Evolutionary conservation across 495 filamentous ascomycete genomes (phyloP), one percentile per base, ranked within the genome.

Genomic region (Xylaria venustula): DNA sequence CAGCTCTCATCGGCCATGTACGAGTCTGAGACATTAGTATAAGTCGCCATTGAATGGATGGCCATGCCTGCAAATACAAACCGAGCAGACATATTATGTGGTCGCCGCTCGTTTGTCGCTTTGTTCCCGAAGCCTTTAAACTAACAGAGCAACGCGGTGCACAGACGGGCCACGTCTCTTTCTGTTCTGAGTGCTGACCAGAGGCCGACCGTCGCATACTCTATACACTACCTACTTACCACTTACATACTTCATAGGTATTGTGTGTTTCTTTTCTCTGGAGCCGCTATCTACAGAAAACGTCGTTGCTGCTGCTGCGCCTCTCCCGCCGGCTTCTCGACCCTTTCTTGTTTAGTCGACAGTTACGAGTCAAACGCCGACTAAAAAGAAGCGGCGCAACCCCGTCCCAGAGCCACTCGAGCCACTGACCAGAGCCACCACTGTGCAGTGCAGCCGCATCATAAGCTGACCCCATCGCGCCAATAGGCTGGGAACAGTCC

Each of bases 31-130:
- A 60, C 57, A 42, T 42, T 7, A 26, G 7, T 17, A 36, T 12
- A 40, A 40, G 37, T 37, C 26, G 26, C 47, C 57, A 44, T 52
- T 17, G 17, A 20, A 40, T 34, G 11, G 5, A 11, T 11, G 30
- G 11, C n/a, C 30, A 34, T 34, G 37, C 37, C 15, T 15, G 37
- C 37, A 40, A 40, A 7, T 3, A 8, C 7, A 5, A 8, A 40
- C 6, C 37, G 15, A 40, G 32, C 25, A 17, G 7, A 32, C 23
- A 14, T 19, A 20, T 42, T 34, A 36, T 49, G 56, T 50, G 56
- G 45, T 23, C 46, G 46, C 17, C 15, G 9, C 34, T 50, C 20
- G 56, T 58, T 58, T 50, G 56, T 22, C 56, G 46, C 56, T 49
- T 9, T 50, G 3, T 23, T 30, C 23, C 40, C 37, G 23, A 47